These are phyloP conservation scores for Podospora pseudocomata DNA, from an alignment of 495 filamentous ascomycete species.

Conservation along the genomic window DNA sequence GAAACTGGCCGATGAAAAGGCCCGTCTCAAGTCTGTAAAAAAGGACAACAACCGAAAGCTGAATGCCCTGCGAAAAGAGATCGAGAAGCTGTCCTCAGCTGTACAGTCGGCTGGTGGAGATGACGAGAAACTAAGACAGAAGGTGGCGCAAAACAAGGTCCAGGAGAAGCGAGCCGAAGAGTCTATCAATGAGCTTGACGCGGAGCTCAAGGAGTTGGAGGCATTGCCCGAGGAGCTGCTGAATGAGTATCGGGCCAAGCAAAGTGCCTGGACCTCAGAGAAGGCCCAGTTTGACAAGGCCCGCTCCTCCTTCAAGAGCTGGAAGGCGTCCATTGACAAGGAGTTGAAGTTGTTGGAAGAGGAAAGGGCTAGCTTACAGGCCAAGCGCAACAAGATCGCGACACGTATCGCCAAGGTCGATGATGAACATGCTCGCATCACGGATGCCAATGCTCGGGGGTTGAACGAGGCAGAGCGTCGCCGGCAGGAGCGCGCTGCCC, in stretches of 20 bases:
- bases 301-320: conserved; percentile 56
- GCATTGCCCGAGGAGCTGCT: conserved; percentile 65
- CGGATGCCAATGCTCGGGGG: conserved; percentile 69
- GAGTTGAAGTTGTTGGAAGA: conserved; percentile 60
- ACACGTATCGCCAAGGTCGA: conserved; percentile 71
- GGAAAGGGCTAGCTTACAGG: conserved; percentile 62
- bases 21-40: conserved; percentile 67
- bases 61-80: conserved; percentile 70
- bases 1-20: conserved; percentile 72
- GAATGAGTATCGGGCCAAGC: conserved; percentile 57
- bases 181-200: conserved; percentile 56
- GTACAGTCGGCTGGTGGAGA: conserved; percentile 70
- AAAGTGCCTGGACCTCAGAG: conserved; percentile 59
- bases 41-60: conserved; percentile 75
- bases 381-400: conserved; percentile 75
- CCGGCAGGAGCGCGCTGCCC: conserved; percentile 61
- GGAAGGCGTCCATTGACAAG: conserved; percentile 61
- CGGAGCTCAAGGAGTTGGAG: conserved; percentile 63
- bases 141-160: conserved; percentile 70
- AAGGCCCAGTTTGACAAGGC: conserved; percentile 58
- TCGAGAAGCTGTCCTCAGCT: conserved; percentile 65
- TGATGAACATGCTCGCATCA: conserved; percentile 72
- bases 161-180: conserved; percentile 79
- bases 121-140: conserved; percentile 79
- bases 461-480: conserved; percentile 71